Conservation (phyloP, 2,329 filamentous ascomycete genomes). For the Pseudogymnoascus sp. region DNA sequence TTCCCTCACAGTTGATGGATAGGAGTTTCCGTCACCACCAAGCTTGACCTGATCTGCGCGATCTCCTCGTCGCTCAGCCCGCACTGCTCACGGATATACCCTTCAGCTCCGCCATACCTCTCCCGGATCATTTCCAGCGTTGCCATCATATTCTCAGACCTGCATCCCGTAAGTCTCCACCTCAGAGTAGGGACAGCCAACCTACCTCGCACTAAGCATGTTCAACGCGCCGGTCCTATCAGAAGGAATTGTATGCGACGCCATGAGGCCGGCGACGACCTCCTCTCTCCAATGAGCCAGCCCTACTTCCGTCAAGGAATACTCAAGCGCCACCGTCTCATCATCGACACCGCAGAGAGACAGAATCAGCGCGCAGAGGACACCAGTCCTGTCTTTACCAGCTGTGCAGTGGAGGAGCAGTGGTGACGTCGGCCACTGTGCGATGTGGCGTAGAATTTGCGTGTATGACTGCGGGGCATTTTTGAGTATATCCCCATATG, state of each 20-base stretch:
- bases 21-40: conserved; percentile 31
- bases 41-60: conserved; percentile 42
- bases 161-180: conserved; percentile 20
- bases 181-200: conserved; percentile 13
- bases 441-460: conserved; percentile 40
- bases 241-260: conserved; percentile 40
- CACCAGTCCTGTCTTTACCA: conserved; percentile 70
- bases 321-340: conserved; percentile 57
- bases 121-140: conserved; percentile 47
- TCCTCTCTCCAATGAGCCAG: conserved; percentile 46
- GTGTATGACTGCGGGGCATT: conserved; percentile 46
- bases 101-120: conserved; percentile 56
- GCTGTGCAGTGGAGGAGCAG: conserved; percentile 67
- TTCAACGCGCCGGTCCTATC: conserved; percentile 34
- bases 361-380: conserved; percentile 60
- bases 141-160: conserved; percentile 44
- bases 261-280: conserved; percentile 44
- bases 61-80: conserved; percentile 51
- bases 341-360: conserved; percentile 55
- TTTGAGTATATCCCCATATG: conserved; percentile 55
- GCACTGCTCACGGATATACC: conserved; percentile 53
- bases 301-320: conserved; percentile 58
- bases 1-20: conserved; percentile 10
- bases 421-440: conserved; percentile 36
- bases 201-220: conserved; percentile 35